Conservation (phyloP, 257 asterid species). For the Henckelia pumila region DNA sequence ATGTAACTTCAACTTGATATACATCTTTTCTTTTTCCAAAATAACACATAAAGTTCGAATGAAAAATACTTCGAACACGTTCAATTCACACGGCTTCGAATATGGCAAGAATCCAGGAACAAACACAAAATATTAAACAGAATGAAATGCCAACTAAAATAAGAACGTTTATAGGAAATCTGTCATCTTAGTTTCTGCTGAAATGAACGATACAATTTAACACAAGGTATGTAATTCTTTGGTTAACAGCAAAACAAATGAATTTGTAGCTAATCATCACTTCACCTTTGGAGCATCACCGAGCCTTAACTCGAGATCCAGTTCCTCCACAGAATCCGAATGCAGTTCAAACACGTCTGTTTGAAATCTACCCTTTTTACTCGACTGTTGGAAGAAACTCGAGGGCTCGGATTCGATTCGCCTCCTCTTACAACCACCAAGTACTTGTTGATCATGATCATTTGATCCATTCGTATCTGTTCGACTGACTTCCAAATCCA, state of each 20-base stretch:
- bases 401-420: slow-evolving; percentile 39
- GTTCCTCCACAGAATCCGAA: slow-evolving; percentile 43
- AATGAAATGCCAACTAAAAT: slow-evolving; percentile 14
- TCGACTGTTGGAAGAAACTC: slow-evolving; percentile 33
- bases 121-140: slow-evolving; percentile 20
- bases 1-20: neutral
- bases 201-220: slow-evolving; percentile 26
- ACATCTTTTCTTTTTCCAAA: no score
- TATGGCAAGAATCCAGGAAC: slow-evolving; percentile 18
- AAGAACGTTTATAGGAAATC: neutral
- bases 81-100: slow-evolving; percentile 11
- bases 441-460: slow-evolving; percentile 45
- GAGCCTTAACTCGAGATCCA: slow-evolving; percentile 93
- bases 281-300: slow-evolving; percentile 75
- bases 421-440: slow-evolving; percentile 57
- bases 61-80: slow-evolving; percentile 3
- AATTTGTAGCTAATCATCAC: slow-evolving; percentile 24
- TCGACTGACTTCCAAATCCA: slow-evolving; percentile 37
- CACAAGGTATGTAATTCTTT: slow-evolving; percentile 2
- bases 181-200: slow-evolving; percentile 6
- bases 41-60: neutral
- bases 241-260: neutral
- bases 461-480: slow-evolving; percentile 19
- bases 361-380: slow-evolving; percentile 34
- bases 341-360: slow-evolving; percentile 31